Evolutionary conservation across 2,329 filamentous ascomycete species (phyloP), one percentile per base, ranked within the genome.

Genomic region (Fusarium sp.): DNA sequence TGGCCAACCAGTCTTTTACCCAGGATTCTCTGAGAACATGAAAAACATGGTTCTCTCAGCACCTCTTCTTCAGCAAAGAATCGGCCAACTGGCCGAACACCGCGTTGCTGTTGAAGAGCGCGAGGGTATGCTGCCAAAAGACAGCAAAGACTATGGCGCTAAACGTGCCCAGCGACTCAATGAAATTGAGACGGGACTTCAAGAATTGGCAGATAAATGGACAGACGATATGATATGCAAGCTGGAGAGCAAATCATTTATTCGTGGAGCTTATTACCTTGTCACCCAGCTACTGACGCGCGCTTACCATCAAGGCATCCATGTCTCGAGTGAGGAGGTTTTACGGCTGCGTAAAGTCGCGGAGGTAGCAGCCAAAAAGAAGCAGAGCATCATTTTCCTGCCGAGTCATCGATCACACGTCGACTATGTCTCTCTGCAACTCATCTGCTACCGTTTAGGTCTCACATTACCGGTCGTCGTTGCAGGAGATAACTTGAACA

Each of bases 181-280:
- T 53, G 87, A 90, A 69, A 86, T 98, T 53, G 88, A 93, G 72
- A 81, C 82, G 34, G 89, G 89, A 55, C 80, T 99, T 41, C 83
- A 88, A 51, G 88, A 97, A 72, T 89, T 97, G 5, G 91, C 92
- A 5, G 92, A 95, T 64, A 88, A 90, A 65, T 89, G 95, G 85
- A 92, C 93, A 24, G 92, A 97, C 73, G 87, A 90, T 63, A 98
- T 99, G 95, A 97, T 99, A 61, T 98, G 94, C 85, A 99, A 99
- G 78, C 94, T 98, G 84, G 95, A 99, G 77, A 96, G 90, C 81
- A 96, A 93, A 74, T 81, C 86, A 3, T 98, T 98, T 73, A 97
- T 99, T 68, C 83, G 95, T 44, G 88, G 92, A 24, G 94, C 95
- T 42, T 98, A 98, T 75, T 99, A 97, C 74, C 74, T 97, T 35